Conservation (phyloP, 1,139 yeast species). For the Arxiozyma bovina region DNA sequence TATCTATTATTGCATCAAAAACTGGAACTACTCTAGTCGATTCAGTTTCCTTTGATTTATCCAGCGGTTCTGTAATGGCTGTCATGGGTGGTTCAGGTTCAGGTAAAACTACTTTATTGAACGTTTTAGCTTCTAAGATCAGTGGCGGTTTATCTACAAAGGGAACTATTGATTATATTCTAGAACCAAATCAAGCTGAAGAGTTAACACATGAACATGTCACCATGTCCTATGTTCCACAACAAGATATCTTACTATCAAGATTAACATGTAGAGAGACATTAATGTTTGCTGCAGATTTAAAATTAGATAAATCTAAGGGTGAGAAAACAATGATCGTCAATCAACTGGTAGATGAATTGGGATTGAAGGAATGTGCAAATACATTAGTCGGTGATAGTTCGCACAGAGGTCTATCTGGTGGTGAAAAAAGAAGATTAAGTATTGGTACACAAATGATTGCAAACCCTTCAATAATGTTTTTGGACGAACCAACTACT, state of each 20-base stretch:
- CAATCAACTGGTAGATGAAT: constrained; percentile 47
- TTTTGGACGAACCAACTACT: constrained; percentile 84
- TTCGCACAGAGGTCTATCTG: constrained; percentile 49
- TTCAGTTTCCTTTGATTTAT: constrained; percentile 21
- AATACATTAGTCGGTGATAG: constrained; percentile 46
- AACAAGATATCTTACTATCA: constrained; percentile 66
- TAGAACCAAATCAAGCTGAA: constrained; percentile 9
- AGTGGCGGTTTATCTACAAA: constrained; percentile 34
- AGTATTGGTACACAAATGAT: constrained; percentile 73
- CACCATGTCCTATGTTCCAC: constrained; percentile 58
- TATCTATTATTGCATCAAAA: constrained; percentile 23
- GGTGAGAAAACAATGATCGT: constrained; percentile 43
- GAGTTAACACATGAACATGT: constrained; percentile 9
- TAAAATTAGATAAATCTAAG: constrained; percentile 43
- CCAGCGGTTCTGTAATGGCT: constrained; percentile 28
- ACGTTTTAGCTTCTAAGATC: constrained; percentile 59
- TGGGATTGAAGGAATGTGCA: constrained; percentile 55
- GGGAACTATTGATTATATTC: constrained; percentile 29
- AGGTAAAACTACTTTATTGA: constrained; percentile 76
- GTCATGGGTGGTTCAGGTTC: constrained; percentile 48
- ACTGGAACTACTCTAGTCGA: constrained; percentile 16
- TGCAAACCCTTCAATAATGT: constrained; percentile 65
- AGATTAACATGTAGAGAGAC: constrained; percentile 67
- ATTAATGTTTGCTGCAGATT: constrained; percentile 58
- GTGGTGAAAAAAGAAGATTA: constrained; percentile 76